These are phyloP conservation scores for Musa balbisiana DNA, from an alignment of 202 grass and related monocot species.

Conservation along the genomic window DNA sequence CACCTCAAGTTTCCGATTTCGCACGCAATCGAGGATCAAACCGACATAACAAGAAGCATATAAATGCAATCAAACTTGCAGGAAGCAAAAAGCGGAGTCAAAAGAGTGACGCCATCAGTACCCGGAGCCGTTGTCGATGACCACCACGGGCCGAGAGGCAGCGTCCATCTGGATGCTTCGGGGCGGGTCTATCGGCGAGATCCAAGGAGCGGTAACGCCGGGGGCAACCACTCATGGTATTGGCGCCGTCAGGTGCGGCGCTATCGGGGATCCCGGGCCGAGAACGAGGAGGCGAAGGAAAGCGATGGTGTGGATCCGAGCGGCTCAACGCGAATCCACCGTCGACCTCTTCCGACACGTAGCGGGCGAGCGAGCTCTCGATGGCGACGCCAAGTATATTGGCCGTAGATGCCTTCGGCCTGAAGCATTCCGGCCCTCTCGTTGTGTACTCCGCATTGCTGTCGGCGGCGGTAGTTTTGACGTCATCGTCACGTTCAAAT, in stretches of 20 bases:
- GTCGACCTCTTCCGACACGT: neutral
- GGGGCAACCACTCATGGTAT: constrained; percentile 34
- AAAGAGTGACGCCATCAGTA: constrained; percentile 15
- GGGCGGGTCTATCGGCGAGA: constrained; percentile 9
- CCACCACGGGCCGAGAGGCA: constrained; percentile 73
- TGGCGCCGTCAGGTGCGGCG: constrained; percentile 23
- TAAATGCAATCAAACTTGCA: neutral
- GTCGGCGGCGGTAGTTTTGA: too few relatives aligned
- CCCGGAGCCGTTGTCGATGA: constrained; percentile 99
- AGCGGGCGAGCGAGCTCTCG: neutral
- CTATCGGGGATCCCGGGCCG: neutral
- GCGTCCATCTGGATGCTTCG: constrained; percentile 47
- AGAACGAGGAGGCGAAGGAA: neutral
- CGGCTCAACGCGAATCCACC: constrained; percentile 3
- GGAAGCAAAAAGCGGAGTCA: neutral
- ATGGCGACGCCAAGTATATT: too few relatives aligned
- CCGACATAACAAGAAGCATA: neutral
- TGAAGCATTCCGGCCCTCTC: too few relatives aligned
- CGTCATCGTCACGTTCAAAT: too few relatives aligned
- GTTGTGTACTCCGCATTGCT: too few relatives aligned
- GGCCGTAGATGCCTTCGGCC: too few relatives aligned
- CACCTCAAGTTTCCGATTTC: neutral
- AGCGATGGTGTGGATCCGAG: constrained; percentile 14
- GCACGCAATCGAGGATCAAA: neutral
- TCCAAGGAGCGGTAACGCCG: neutral